A percentile compares a stretch with the other conserved stretches of the same genome.
Evolutionary conservation across 2,329 filamentous ascomycete species (phyloP).

Genomic region (Phyllosticta citrichinensis): DNA sequence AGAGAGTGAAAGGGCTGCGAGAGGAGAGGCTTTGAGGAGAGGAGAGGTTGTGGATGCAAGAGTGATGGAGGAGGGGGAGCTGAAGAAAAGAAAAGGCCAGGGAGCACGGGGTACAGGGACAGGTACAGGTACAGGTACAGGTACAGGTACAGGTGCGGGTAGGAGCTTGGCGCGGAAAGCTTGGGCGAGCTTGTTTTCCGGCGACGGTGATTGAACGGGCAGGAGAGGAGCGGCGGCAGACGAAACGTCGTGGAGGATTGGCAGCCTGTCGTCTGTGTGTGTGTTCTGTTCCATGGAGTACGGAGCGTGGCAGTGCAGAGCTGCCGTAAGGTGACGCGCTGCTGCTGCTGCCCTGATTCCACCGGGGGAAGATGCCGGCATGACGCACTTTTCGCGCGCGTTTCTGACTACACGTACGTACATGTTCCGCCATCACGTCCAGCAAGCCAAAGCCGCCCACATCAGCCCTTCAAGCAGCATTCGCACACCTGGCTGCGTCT

Average conservation of each 20-base stretch:
- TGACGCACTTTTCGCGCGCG: not conserved
- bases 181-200: constrained; percentile 10
- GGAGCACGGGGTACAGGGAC: not conserved
- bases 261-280: not conserved
- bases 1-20: not conserved
- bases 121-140: too few relatives aligned
- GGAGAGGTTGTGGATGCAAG: not conserved
- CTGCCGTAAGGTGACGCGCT: too few relatives aligned
- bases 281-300: too few relatives aligned
- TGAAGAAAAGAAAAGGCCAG: not conserved
- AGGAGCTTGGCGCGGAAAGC: constrained; percentile 5
- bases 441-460: not conserved
- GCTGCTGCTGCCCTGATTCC: not conserved
- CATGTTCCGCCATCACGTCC: not conserved
- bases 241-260: not conserved
- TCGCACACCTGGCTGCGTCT: too few relatives aligned
- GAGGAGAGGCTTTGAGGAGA: not conserved
- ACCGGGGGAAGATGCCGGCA: not conserved
- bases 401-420: too few relatives aligned
- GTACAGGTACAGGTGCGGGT: not conserved
- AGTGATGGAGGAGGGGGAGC: not conserved
- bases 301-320: not conserved
- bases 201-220: not conserved
- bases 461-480: not conserved
- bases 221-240: not conserved